A percentile compares a stretch with the other conserved stretches of the same genome.
These are phyloP conservation scores for Mycena leptocephala DNA, from an alignment of 768 basidiomycete genomes.

Conservation along the genomic window DNA sequence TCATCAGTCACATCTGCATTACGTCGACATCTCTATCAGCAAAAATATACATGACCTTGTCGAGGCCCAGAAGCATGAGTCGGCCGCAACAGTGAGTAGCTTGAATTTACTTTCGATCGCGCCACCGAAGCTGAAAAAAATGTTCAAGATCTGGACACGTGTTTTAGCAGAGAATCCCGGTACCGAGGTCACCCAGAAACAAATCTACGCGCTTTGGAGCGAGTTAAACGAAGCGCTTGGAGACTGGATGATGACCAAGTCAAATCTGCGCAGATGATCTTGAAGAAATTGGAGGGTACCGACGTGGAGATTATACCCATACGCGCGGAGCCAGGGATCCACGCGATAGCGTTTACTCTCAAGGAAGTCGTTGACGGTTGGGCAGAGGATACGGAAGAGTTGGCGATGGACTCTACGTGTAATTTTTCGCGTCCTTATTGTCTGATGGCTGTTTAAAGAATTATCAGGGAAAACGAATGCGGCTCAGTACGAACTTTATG, in stretches of 20 bases:
- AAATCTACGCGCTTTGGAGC: not conserved
- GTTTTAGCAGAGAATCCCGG: not conserved
- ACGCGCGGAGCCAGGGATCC: not conserved
- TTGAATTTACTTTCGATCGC: not conserved
- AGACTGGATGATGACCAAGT: slow-evolving; percentile 31
- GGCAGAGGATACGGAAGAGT: slow-evolving; percentile 24
- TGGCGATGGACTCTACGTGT: slow-evolving; percentile 40
- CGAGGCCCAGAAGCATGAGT: not conserved
- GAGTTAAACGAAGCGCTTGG: slow-evolving; percentile 29
- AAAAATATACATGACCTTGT: not conserved
- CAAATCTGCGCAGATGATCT: slow-evolving; percentile 29
- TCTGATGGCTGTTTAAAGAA: too few relatives aligned
- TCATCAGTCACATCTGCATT: not conserved
- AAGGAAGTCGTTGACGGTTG: slow-evolving; percentile 31
- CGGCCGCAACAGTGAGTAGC: not conserved
- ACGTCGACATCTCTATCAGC: not conserved
- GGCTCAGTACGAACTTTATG: slow-evolving; percentile 21
- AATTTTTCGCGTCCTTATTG: not conserved
- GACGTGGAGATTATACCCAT: slow-evolving; percentile 10
- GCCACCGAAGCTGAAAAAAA: too few relatives aligned
- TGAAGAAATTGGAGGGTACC: slow-evolving; percentile 19
- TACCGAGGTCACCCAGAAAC: slow-evolving; percentile 8
- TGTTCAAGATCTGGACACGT: slow-evolving; percentile 10
- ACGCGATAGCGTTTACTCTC: slow-evolving; percentile 35
- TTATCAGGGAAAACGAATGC: too few relatives aligned